Percentiles rank a stretch among this genome's conserved stretches.
Evolutionary conservation across 2,329 filamentous ascomycete species (phyloP).

Genomic region (Chaetomiaceae sp.): DNA sequence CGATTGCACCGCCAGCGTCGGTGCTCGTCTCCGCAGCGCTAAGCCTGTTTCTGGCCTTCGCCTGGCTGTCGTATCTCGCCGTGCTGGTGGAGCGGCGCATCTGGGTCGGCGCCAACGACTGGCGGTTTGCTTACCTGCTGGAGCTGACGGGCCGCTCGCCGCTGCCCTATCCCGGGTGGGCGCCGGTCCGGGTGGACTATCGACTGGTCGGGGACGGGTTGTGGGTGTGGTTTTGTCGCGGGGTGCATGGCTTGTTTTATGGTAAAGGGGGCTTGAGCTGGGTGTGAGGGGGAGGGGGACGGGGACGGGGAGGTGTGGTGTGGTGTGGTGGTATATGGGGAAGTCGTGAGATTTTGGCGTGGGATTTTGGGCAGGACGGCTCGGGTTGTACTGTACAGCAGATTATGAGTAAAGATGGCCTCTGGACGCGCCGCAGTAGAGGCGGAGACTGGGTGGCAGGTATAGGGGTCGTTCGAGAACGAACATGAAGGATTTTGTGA

Average conservation of each 20-base stretch:
- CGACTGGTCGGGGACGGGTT: constrained; percentile 14
- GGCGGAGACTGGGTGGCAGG: too few relatives aligned
- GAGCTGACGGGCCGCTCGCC: constrained; percentile 9
- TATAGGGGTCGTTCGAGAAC: too few relatives aligned
- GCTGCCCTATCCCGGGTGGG: constrained; percentile 21
- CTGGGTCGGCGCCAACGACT: constrained; percentile 23
- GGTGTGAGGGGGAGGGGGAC: neutral
- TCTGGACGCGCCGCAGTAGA: too few relatives aligned
- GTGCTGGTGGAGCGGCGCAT: constrained; percentile 21
- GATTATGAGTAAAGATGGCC: too few relatives aligned
- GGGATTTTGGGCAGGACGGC: too few relatives aligned
- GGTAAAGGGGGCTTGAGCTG: neutral
- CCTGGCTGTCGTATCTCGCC: constrained; percentile 16
- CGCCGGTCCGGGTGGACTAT: constrained; percentile 19
- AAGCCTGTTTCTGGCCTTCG: constrained; percentile 4
- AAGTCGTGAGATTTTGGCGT: too few relatives aligned
- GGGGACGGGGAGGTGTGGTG: neutral
- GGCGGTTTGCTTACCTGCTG: constrained; percentile 18
- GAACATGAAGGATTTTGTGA: too few relatives aligned
- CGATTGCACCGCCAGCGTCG: neutral
- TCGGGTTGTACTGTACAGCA: too few relatives aligned
- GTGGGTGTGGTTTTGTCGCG: constrained; percentile 4
- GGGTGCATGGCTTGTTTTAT: constrained; percentile 8
- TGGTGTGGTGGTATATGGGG: too few relatives aligned
- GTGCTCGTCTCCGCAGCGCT: constrained; percentile 8